phyloP scores from a whole-genome alignment of 2,329 filamentous ascomycete species.

The Graphilbum fragrans region DNA sequence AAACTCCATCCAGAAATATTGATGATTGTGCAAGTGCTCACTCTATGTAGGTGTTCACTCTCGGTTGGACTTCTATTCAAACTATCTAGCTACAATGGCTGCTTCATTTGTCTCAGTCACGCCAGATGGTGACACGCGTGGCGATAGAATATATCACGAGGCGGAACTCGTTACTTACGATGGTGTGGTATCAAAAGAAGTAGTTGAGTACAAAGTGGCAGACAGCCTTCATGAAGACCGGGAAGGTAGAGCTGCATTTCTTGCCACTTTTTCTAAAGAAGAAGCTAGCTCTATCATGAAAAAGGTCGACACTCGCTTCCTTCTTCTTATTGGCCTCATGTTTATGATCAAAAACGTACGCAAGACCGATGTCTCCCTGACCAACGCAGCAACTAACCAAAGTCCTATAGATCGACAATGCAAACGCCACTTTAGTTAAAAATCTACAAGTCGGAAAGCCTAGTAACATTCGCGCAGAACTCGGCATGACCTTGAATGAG shows the following conservation, averaged over 20 bases:
- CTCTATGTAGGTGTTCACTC: too few species aligned
- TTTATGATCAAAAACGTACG: constrained; percentile 27
- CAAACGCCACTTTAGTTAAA: constrained; percentile 6
- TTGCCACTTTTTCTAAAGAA: constrained; percentile 23
- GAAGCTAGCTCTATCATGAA: constrained; percentile 25
- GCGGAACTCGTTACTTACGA: too few species aligned
- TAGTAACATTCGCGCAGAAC: constrained; percentile 6
- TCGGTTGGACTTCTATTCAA: too few species aligned
- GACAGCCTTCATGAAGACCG: too few species aligned
- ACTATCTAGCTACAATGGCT: too few species aligned
- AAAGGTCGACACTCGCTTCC: constrained; percentile 25
- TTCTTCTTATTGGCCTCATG: constrained; percentile 25
- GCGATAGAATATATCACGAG: too few species aligned
- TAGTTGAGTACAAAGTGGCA: too few species aligned
- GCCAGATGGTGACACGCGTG: too few species aligned
- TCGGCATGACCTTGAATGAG: constrained; percentile 5
- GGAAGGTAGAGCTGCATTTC: constrained; percentile 16
- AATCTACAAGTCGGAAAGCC: constrained; percentile 4
- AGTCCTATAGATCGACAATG: constrained; percentile 1
- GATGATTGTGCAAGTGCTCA: too few species aligned
- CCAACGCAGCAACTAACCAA: not conserved
- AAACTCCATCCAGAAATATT: too few species aligned
- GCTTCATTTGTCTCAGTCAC: too few species aligned
- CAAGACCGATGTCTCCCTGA: constrained; percentile 3
- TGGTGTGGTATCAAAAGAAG: too few species aligned